phyloP scores from a whole-genome alignment of 2,329 filamentous ascomycete genomes.

The Ophiocordyceps camponoti-rufipedis region DNA sequence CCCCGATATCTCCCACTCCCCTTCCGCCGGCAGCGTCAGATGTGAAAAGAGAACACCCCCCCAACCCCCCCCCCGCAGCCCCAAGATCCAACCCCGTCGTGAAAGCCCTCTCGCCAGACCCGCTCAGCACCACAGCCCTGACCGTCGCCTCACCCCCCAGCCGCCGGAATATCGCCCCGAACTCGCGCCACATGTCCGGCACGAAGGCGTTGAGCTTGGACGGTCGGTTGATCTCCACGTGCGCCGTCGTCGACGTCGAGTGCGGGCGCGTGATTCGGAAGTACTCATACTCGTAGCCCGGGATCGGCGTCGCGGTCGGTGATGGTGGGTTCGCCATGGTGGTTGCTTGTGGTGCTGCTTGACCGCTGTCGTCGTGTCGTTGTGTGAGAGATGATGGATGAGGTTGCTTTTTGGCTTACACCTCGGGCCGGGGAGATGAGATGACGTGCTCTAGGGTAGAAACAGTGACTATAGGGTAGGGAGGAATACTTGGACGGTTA shows the following conservation, averaged over 20 bases:
- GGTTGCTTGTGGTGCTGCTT: neutral
- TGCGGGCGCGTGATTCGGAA: neutral
- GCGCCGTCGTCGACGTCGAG: constrained; percentile 18
- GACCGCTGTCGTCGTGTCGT: neutral
- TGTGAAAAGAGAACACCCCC: too few species aligned
- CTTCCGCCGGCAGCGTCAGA: too few species aligned
- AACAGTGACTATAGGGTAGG: too few species aligned
- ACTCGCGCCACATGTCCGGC: constrained; percentile 71
- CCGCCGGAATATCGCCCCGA: constrained; percentile 51
- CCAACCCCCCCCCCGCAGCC: constrained; percentile 37
- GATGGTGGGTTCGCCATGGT: neutral
- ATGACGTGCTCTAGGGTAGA: neutral
- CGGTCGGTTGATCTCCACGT: constrained; percentile 81
- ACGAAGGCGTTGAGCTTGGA: constrained; percentile 78
- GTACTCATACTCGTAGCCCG: neutral
- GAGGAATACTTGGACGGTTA: too few species aligned
- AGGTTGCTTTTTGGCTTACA: neutral
- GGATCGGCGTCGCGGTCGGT: neutral
- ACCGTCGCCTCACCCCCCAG: constrained; percentile 57
- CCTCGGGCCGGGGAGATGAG: neutral
- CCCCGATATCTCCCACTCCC: constrained; percentile 5
- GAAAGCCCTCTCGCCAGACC: constrained; percentile 69
- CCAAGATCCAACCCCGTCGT: constrained; percentile 72
- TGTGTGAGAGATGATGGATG: neutral
- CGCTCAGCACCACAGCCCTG: constrained; percentile 62